phyloP scores from a whole-genome alignment of 345 rosid species.

The Salix udensis region DNA sequence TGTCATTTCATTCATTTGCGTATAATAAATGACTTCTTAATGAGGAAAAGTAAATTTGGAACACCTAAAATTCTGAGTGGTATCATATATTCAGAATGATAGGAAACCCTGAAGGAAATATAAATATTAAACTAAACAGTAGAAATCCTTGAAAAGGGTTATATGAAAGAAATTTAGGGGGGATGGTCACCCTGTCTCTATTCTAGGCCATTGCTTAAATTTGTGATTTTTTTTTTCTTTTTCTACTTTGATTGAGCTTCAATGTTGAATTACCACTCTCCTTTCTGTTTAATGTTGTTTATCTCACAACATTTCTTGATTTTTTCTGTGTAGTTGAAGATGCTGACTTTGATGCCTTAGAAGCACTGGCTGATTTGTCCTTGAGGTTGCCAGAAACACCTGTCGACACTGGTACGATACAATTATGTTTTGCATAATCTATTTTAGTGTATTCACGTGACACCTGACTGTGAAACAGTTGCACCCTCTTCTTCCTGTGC shows the following conservation, averaged over 20 bases:
- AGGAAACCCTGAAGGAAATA: not conserved
- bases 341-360: conserved; percentile 65
- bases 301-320: not conserved
- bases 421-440: conserved; percentile 11
- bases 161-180: not conserved
- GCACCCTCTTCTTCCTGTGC: not conserved
- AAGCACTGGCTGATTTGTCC: conserved; percentile 76
- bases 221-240: not conserved
- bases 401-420: conserved; percentile 55
- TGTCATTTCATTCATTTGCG: not conserved
- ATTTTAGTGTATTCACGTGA: not conserved
- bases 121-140: not conserved
- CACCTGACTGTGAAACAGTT: not conserved
- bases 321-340: conserved; percentile 48
- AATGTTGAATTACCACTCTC: conserved; percentile 2
- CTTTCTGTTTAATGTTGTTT: not conserved
- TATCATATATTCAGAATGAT: not conserved
- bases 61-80: not conserved
- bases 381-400: conserved; percentile 63
- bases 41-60: not conserved
- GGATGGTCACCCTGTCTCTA: not conserved
- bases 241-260: conserved; percentile 7
- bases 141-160: not conserved
- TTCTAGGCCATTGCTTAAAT: not conserved
- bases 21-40: not conserved